Conservation (phyloP, 768 basidiomycete genomes). For the Trametes elegans region DNA sequence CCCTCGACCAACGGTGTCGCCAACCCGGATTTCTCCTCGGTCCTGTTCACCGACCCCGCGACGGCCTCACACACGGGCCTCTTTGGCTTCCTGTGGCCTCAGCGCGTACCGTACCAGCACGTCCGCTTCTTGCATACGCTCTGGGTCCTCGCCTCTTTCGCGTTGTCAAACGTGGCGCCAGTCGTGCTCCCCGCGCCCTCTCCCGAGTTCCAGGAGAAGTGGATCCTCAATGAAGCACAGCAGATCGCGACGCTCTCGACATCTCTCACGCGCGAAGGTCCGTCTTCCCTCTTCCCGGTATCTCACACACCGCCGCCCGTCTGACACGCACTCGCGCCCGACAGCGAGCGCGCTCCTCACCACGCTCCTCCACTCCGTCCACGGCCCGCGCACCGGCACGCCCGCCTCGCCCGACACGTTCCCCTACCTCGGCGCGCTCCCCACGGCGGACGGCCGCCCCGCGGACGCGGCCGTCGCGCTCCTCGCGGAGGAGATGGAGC, state of each 20-base stretch:
- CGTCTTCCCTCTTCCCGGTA: constrained; percentile 2
- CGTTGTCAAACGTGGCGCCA: constrained; percentile 68
- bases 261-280: constrained; percentile 57
- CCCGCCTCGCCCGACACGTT: constrained; percentile 31
- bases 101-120: constrained; percentile 72
- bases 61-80: constrained; percentile 25
- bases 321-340: neutral
- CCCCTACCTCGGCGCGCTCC: constrained; percentile 34
- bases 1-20: constrained; percentile 44
- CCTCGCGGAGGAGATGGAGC: constrained; percentile 58
- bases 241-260: constrained; percentile 41
- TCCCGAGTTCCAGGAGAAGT: constrained; percentile 27
- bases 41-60: constrained; percentile 27
- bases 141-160: constrained; percentile 72
- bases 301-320: neutral
- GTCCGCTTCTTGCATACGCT: constrained; percentile 73
- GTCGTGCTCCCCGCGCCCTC: constrained; percentile 50
- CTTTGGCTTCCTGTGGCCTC: constrained; percentile 51
- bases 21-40: constrained; percentile 25
- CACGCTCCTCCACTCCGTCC: constrained; percentile 44
- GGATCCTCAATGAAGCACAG: constrained; percentile 33
- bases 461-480: constrained; percentile 37
- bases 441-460: constrained; percentile 21
- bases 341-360: constrained; percentile 2
- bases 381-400: constrained; percentile 29